Conservation (phyloP, 495 filamentous ascomycete species). For the Xylaria curta region DNA sequence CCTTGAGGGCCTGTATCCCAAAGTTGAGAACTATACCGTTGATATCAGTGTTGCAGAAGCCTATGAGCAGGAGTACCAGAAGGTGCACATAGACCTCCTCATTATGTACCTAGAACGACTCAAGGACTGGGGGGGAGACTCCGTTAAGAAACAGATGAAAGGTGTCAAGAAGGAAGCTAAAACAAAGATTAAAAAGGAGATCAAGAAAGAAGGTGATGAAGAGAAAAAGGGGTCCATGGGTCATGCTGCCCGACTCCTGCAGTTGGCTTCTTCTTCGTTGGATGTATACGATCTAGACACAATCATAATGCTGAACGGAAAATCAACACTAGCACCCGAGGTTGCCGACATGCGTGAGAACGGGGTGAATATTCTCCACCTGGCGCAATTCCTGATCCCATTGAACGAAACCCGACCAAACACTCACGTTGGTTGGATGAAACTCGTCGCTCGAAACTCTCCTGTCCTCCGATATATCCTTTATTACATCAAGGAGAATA, state of each 20-base stretch:
- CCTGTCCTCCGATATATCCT: constrained; percentile 37
- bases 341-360: constrained; percentile 30
- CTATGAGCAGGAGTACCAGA: constrained; percentile 28
- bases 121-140: neutral
- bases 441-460: constrained; percentile 32
- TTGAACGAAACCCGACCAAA: neutral
- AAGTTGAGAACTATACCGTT: constrained; percentile 35
- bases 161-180: constrained; percentile 1
- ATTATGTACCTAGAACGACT: constrained; percentile 29
- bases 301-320: constrained; percentile 20
- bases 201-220: neutral
- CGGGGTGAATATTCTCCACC: constrained; percentile 25
- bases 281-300: constrained; percentile 31
- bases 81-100: constrained; percentile 28
- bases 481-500: constrained; percentile 31
- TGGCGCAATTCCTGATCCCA: constrained; percentile 28
- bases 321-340: constrained; percentile 24
- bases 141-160: neutral
- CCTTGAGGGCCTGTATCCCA: constrained; percentile 36
- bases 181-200: neutral
- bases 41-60: constrained; percentile 29
- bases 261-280: constrained; percentile 34
- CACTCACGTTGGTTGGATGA: constrained; percentile 30
- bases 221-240: neutral
- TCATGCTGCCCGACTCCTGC: constrained; percentile 20